These are phyloP conservation scores for Xylariaceae sp. DNA, from an alignment of 2,329 filamentous ascomycete genomes.

Conservation along the genomic window DNA sequence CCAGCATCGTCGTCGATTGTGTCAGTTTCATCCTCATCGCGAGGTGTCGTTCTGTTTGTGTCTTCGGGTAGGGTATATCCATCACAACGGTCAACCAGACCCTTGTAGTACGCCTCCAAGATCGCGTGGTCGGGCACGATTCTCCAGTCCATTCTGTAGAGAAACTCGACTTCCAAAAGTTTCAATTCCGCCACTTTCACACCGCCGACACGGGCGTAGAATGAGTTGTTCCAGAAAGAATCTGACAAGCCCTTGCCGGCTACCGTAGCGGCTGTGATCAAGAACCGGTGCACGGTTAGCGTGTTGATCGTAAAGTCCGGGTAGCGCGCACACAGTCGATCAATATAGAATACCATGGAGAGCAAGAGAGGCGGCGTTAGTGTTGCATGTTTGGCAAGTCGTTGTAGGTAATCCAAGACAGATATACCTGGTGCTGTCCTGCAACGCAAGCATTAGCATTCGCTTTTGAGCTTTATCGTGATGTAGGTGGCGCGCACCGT, in stretches of 20 bases:
- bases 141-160: conserved; percentile 90
- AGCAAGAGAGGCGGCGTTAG: conserved; percentile 90
- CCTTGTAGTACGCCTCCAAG: conserved; percentile 88
- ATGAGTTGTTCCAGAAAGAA: conserved; percentile 97
- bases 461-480: background rate
- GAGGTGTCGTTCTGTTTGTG: conserved; percentile 9
- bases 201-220: conserved; percentile 90
- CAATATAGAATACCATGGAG: conserved; percentile 99
- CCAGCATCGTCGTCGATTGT: conserved; percentile 26
- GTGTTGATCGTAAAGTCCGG: conserved; percentile 95
- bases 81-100: conserved; percentile 68
- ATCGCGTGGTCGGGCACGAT: conserved; percentile 96
- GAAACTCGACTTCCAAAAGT: conserved; percentile 86
- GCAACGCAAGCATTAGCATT: conserved; percentile 13
- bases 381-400: conserved; percentile 90
- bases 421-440: conserved; percentile 82
- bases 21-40: conserved; percentile 33
- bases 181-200: conserved; percentile 88
- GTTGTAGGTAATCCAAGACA: conserved; percentile 88
- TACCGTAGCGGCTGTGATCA: conserved; percentile 93
- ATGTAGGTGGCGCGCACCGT: conserved; percentile 51
- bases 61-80: conserved; percentile 52
- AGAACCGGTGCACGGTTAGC: conserved; percentile 92
- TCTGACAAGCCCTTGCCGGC: conserved; percentile 95
- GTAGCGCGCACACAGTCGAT: conserved; percentile 87